These are phyloP conservation scores for Suhomyces ambrosiae DNA, from an alignment of 1,139 yeast genomes.

Conservation along the genomic window DNA sequence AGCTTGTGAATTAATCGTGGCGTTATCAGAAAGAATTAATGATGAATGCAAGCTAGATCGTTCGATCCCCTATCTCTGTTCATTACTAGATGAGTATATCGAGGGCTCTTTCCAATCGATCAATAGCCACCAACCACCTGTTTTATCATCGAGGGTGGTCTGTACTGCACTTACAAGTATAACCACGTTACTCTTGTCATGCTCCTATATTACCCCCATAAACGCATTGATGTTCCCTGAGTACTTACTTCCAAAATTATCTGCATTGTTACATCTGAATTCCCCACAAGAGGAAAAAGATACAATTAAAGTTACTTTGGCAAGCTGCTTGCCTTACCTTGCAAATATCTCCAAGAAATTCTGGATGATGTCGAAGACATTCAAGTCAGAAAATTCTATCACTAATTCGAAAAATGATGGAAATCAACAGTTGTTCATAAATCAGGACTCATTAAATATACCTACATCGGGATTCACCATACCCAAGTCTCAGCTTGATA, in stretches of 20 bases:
- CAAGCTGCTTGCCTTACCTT: constrained; percentile 69
- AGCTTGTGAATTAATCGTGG: constrained; percentile 76
- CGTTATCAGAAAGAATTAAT: constrained; percentile 71
- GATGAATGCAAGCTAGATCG: constrained; percentile 89
- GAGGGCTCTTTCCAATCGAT: constrained; percentile 11
- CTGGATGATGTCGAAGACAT: constrained; percentile 63
- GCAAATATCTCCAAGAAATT: constrained; percentile 66
- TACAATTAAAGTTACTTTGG: constrained; percentile 66
- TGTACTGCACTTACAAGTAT: constrained; percentile 57
- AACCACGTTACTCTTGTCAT: constrained; percentile 63
- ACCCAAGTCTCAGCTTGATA: constrained; percentile 33
- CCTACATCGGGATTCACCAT: constrained; percentile 21
- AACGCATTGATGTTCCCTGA: constrained; percentile 79
- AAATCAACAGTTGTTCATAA: constrained; percentile 1
- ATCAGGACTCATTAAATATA: constrained; percentile 1
- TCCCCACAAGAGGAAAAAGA: constrained; percentile 30
- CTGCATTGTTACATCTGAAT: constrained; percentile 38
- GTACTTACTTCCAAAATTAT: constrained; percentile 74
- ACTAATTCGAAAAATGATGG: constrained; percentile 7
- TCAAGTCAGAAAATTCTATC: constrained; percentile 38
- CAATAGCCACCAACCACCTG: constrained; percentile 3
- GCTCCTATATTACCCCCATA: constrained; percentile 71
- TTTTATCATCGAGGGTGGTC: constrained; percentile 51
- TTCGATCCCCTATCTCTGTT: constrained; percentile 74
- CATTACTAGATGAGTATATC: constrained; percentile 40